Base-by-base conservation (phyloP, 768 basidiomycete species). In the Suillus subluteus region DNA sequence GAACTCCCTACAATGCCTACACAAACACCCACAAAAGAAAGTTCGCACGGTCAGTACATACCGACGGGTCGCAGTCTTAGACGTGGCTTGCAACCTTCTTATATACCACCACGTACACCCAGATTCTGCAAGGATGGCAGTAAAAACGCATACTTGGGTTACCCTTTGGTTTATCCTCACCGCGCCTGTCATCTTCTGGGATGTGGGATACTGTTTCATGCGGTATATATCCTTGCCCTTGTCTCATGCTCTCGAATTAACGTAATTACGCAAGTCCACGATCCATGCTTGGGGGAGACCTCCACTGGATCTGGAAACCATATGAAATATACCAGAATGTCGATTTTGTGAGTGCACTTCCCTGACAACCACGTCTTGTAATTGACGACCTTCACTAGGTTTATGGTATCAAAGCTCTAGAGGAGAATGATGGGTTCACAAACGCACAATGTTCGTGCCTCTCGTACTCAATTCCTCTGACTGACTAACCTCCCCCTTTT, bases 301-400 rank as follows among this genome's bases (percentile, higher is more conserved):
- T 96, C 56, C 91, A 95, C 71, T 96, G 94, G 95, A 85, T 96
- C 54, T 97, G 95, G 95, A 81, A 84, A 66, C 94, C 94, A 2
- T 96, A 96, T 73, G 84, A 82, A 32, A 66, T 91, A 38, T 95
- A 94, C 78, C 89, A 93, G 73, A 80, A 89, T n/a, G 80, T 94
- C 41, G 80, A 83, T 67, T 73, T 78, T 54, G 80, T 82, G 68
- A 64, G 80, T 75, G 4, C 56, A 62, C 32, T 65, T 26, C 63
- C 81, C 77, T 69, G 81, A 64, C 79, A 82, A 76, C 38, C 32
- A 35, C 26, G 1, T 30, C 21, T n/a, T 26, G 44, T n/a, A 35
- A 32, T 15, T 41, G 32, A 13, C n/a, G 2, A 56, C 37, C 44
- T 46, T 50, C 13, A 23, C 40, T 58, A 92, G 89, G 80, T 95